A percentile compares a stretch with the other conserved stretches of the same genome.
Conservation (phyloP, 2,329 filamentous ascomycete genomes). For the Talaromyces sp. region DNA sequence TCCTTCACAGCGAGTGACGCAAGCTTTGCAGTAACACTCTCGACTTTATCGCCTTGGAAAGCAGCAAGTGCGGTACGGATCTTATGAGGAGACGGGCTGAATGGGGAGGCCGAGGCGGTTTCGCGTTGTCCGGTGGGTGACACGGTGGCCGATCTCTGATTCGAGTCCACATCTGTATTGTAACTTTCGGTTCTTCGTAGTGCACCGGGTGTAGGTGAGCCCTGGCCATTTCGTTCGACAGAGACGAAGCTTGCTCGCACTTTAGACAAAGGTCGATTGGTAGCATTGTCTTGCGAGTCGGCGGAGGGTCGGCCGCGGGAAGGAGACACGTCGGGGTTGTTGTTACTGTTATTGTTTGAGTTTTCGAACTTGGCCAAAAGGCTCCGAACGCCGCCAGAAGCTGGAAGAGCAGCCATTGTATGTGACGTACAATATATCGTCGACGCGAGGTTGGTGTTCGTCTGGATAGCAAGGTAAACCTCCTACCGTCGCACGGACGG, state of each 20-base stretch:
- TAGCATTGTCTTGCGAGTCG: constrained; percentile 40
- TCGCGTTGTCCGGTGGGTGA: constrained; percentile 15
- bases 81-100: constrained; percentile 28
- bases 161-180: constrained; percentile 30
- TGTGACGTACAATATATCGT: not conserved
- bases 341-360: constrained; percentile 58
- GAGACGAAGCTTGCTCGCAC: constrained; percentile 73
- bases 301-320: constrained; percentile 69
- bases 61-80: constrained; percentile 22
- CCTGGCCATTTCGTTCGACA: constrained; percentile 55
- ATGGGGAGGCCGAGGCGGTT: constrained; percentile 22
- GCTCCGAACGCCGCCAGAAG: constrained; percentile 64
- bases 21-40: constrained; percentile 17
- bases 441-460: not conserved
- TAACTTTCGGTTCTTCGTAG: constrained; percentile 40
- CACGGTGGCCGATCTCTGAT: constrained; percentile 22
- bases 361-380: constrained; percentile 78
- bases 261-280: constrained; percentile 64
- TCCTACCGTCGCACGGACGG: constrained; percentile 18
- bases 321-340: constrained; percentile 45
- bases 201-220: constrained; percentile 41
- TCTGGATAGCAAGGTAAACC: not conserved
- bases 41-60: constrained; percentile 21
- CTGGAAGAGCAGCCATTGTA: constrained; percentile 20
- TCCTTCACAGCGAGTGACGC: constrained; percentile 14